Evolutionary conservation across 78 protist genomes (phyloP), one percentile per base, ranked within the genome.

Genomic region (Pelomyxa schiedti): DNA sequence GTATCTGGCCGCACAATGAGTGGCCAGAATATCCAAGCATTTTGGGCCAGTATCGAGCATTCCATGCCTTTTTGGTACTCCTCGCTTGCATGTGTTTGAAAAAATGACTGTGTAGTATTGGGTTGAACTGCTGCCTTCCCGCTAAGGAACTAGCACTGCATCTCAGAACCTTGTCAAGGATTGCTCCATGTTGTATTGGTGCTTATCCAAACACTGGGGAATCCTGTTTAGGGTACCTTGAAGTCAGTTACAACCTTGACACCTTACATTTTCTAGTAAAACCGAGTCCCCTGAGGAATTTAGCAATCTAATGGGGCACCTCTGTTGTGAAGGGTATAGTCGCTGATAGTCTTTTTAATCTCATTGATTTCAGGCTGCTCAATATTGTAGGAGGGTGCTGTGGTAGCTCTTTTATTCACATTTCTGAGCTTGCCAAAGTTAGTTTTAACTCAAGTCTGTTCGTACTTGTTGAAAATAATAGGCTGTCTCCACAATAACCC

Each of bases 91-190:
- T n/a, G n/a, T n/a, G n/a, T n/a, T n/a, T n/a, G n/a, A n/a, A n/a
- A n/a, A n/a, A n/a, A n/a, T n/a, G n/a, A 16, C 58, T 16, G 16
- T 16, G 58, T 16, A 47, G 79, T 72, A 68, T 92, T 74, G 97
- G 98, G 41, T 85, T 97, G 70, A 97, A 97, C 89, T 97, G 99
- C 82, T 97, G 99, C 2, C 88, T 95, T 43, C 99, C 99, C 26
- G 90, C 97, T 7, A 36, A 29, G 4, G 92, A 94, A 68, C 93
- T 96, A 97, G 81, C 91, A 7, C 95, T 94, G 8, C 91, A 82
- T 79, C 66, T 93, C 41, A 78, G 69, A 42, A 65, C 77, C 5
- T 80, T 93, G 36, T 24, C 84, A 8, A 83, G 85, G 43, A 30
- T 79, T 63, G 36, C 83, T 6, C 75, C 66, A 26, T 39, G 67